Conservation (phyloP, 768 basidiomycete species). For the Hydnomerulius pinastri region DNA sequence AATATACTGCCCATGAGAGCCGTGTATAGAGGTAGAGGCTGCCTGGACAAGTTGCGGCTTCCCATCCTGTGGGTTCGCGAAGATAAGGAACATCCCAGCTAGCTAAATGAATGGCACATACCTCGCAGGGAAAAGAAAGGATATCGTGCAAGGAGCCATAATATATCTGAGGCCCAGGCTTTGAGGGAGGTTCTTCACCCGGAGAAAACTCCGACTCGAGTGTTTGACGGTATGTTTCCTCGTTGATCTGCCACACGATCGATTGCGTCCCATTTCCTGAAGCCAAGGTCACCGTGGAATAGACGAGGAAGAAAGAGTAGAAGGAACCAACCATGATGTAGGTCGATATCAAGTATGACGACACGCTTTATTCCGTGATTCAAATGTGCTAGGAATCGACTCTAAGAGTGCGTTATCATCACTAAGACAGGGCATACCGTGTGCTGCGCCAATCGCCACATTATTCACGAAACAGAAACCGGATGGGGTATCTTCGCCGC, state of each 20-base stretch:
- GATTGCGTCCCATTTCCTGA: slow-evolving; percentile 94
- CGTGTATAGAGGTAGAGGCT: slow-evolving; percentile 79
- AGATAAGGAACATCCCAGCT: background rate
- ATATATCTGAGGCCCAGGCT: slow-evolving; percentile 62
- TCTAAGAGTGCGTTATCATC: slow-evolving; percentile 1
- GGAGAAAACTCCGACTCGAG: slow-evolving; percentile 48
- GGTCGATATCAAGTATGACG: slow-evolving; percentile 84
- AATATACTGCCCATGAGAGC: slow-evolving; percentile 84
- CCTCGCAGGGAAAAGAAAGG: slow-evolving; percentile 90
- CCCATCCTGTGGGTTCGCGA: slow-evolving; percentile 60
- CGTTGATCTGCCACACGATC: slow-evolving; percentile 89
- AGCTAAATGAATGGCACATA: slow-evolving; percentile 28
- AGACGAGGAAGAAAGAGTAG: background rate
- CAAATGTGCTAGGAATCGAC: slow-evolving; percentile 66
- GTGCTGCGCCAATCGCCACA: slow-evolving; percentile 85
- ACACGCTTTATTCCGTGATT: slow-evolving; percentile 75
- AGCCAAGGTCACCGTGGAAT: background rate
- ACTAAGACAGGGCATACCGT: slow-evolving; percentile 53
- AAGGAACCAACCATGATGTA: slow-evolving; percentile 26
- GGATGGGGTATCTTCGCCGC: slow-evolving; percentile 84
- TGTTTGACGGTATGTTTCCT: slow-evolving; percentile 73
- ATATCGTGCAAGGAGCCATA: slow-evolving; percentile 96
- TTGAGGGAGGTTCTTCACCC: slow-evolving; percentile 27
- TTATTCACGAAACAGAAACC: slow-evolving; percentile 98
- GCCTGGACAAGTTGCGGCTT: slow-evolving; percentile 78